Conservation (phyloP, 2,329 filamentous ascomycete genomes). For the Fusarium mangiferae region DNA sequence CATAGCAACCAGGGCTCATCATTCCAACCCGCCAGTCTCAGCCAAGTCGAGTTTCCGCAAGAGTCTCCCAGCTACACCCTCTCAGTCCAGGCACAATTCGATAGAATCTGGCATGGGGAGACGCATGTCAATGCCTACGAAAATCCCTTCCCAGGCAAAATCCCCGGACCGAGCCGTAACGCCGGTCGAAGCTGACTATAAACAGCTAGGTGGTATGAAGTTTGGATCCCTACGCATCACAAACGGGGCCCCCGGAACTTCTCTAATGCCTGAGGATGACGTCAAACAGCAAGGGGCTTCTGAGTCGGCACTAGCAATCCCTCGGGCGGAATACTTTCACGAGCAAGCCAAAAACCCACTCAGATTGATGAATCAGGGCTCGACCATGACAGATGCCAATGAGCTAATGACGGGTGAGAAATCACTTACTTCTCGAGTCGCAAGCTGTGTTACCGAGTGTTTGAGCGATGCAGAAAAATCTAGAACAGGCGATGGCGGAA, state of each 20-base stretch:
- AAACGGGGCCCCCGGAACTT: slow-evolving; percentile 66
- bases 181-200: slow-evolving; percentile 66
- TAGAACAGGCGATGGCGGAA: slow-evolving; percentile 28
- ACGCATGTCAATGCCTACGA: slow-evolving; percentile 49
- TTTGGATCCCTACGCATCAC: slow-evolving; percentile 71
- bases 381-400: background rate
- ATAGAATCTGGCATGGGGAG: slow-evolving; percentile 51
- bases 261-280: slow-evolving; percentile 47
- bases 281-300: slow-evolving; percentile 9
- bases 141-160: slow-evolving; percentile 24
- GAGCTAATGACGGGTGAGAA: background rate
- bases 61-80: slow-evolving; percentile 53
- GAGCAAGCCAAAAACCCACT: slow-evolving; percentile 6
- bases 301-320: slow-evolving; percentile 3
- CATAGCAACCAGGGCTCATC: slow-evolving; percentile 57
- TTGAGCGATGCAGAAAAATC: slow-evolving; percentile 12
- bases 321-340: slow-evolving; percentile 20
- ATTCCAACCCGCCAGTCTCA: slow-evolving; percentile 34
- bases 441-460: slow-evolving; percentile 12
- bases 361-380: background rate
- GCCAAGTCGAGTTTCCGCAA: slow-evolving; percentile 50
- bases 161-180: slow-evolving; percentile 46
- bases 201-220: slow-evolving; percentile 70
- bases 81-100: slow-evolving; percentile 52
- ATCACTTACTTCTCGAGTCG: background rate